These are phyloP conservation scores for Gilbertella persicaria DNA, from an alignment of 371 early-diverging fungal genomes.

Conservation along the genomic window DNA sequence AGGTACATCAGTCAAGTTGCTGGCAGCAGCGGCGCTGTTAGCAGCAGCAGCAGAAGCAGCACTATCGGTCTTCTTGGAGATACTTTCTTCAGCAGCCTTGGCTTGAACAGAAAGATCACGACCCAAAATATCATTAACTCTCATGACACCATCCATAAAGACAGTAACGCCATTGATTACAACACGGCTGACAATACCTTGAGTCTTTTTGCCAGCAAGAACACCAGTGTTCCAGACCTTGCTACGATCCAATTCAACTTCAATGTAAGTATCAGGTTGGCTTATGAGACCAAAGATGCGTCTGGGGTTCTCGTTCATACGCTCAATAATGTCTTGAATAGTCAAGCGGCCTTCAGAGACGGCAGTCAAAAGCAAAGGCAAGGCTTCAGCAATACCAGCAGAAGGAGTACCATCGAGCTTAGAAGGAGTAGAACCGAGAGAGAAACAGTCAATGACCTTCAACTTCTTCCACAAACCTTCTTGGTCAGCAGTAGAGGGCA, in stretches of 20 bases:
- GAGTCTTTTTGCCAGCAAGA: conserved; percentile 47
- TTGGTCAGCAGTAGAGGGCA: conserved; percentile 59
- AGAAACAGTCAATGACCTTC: conserved; percentile 87
- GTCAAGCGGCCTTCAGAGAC: conserved; percentile 79
- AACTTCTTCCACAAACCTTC: conserved; percentile 81
- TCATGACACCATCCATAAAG: conserved; percentile 79
- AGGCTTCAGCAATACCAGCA: conserved; percentile 73
- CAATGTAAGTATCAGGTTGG: conserved; percentile 88
- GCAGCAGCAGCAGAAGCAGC: conserved; percentile 45
- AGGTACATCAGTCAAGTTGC: conserved; percentile 12
- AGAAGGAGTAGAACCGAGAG: conserved; percentile 72
- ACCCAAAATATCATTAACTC: conserved; percentile 43
- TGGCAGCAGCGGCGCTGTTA: conserved; percentile 38
- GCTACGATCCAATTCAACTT: conserved; percentile 75
- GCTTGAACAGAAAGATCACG: conserved; percentile 57
- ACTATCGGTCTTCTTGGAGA: conserved; percentile 77
- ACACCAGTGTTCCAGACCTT: conserved; percentile 38
- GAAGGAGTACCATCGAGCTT: conserved; percentile 51
- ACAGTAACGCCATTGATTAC: conserved; percentile 82
- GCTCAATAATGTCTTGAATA: conserved; percentile 74
- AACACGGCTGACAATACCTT: conserved; percentile 80
- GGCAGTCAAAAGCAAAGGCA: conserved; percentile 86
- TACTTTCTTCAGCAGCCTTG: conserved; percentile 62
- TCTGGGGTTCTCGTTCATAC: conserved; percentile 85
- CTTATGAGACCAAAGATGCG: conserved; percentile 85